Evolutionary conservation across 1,284 basidiomycete genomes (phyloP).

Genomic region (Marasmius fiardii): DNA sequence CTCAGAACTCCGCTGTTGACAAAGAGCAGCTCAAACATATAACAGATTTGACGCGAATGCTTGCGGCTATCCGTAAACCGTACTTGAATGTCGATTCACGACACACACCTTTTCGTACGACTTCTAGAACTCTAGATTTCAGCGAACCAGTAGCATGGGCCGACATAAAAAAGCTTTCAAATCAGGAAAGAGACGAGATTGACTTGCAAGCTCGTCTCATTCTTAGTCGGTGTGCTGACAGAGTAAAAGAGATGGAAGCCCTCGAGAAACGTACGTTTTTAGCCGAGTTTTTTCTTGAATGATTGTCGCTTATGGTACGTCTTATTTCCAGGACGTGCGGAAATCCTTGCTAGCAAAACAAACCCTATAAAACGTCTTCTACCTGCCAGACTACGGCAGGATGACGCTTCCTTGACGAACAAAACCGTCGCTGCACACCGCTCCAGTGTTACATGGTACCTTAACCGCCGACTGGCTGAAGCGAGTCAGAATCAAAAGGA

Average conservation of each 20-base stretch:
- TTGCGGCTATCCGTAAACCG: constrained; percentile 66
- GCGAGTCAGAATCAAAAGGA: constrained; percentile 78
- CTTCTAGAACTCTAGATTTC: constrained; percentile 53
- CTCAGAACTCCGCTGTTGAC: constrained; percentile 2
- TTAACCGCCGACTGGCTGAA: constrained; percentile 74
- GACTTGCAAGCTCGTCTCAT: constrained; percentile 86
- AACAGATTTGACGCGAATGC: constrained; percentile 64
- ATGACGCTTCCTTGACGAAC: constrained; percentile 52
- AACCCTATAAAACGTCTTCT: constrained; percentile 65
- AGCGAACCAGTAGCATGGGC: constrained; percentile 55
- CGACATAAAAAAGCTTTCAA: constrained; percentile 69
- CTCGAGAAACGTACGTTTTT: constrained; percentile 74
- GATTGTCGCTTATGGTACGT: too few species aligned
- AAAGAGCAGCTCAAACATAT: constrained; percentile 66
- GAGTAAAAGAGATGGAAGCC: constrained; percentile 81
- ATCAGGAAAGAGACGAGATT: constrained; percentile 88
- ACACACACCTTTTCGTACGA: constrained; percentile 47
- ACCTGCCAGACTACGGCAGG: constrained; percentile 60
- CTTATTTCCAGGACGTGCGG: constrained; percentile 52
- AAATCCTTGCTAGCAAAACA: constrained; percentile 56
- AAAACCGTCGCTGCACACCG: constrained; percentile 82
- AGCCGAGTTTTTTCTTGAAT: neutral
- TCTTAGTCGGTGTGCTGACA: constrained; percentile 76
- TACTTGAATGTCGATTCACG: constrained; percentile 76
- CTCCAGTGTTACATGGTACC: constrained; percentile 81